Conservation (phyloP, 768 basidiomycete species). For the Hirschioporus abietinus region DNA sequence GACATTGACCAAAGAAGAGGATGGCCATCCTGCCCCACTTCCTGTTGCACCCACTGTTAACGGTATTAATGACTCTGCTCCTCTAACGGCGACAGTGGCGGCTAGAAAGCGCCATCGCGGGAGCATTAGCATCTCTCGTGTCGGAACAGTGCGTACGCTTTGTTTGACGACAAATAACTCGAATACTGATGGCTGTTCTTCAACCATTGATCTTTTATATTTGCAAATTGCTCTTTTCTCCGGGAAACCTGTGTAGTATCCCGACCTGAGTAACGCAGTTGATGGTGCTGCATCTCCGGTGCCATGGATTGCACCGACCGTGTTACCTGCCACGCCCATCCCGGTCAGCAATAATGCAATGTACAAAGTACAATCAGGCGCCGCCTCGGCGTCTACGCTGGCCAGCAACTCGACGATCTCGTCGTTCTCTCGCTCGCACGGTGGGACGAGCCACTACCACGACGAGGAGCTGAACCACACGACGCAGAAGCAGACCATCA, state of each 20-base stretch:
- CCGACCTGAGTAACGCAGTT: background rate
- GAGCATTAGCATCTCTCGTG: slow-evolving; percentile 1
- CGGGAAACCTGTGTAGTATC: background rate
- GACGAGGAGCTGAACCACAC: slow-evolving; percentile 4
- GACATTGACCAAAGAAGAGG: background rate
- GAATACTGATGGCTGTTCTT: no score
- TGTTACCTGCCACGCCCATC: background rate
- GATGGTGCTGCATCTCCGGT: background rate
- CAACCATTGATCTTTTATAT: background rate
- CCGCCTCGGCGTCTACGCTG: slow-evolving; percentile 1
- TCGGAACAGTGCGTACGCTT: background rate
- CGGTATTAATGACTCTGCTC: background rate
- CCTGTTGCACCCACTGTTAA: background rate
- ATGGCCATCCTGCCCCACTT: background rate
- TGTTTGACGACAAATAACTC: background rate
- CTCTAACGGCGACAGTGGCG: background rate
- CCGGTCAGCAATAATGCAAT: background rate
- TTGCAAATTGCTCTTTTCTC: background rate
- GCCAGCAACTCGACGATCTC: background rate
- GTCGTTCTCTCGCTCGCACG: background rate
- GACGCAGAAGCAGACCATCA: slow-evolving; percentile 5
- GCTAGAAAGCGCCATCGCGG: background rate
- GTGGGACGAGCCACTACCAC: slow-evolving; percentile 2
- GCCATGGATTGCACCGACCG: background rate
- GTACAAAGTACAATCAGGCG: background rate